These are phyloP conservation scores for Helicostylum pulchrum DNA, from an alignment of 192 early-diverging fungal genomes.

Conservation along the genomic window DNA sequence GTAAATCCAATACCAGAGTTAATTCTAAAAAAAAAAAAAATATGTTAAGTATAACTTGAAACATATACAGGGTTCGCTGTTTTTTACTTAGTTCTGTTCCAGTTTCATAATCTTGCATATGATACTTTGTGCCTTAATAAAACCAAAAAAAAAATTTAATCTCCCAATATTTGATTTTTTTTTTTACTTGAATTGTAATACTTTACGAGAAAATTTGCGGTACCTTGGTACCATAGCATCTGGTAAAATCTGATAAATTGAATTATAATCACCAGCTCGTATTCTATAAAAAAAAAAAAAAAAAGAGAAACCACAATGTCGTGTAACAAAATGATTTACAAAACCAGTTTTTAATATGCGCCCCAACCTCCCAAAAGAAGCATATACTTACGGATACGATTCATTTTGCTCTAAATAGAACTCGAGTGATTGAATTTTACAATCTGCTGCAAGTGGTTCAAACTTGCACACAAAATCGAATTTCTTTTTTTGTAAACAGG, in stretches of 20 bases:
- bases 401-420: slow-evolving; percentile 9
- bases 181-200: too few species aligned
- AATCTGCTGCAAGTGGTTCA: not conserved
- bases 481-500: slow-evolving; percentile 2
- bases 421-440: not conserved
- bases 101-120: not conserved
- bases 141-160: not conserved
- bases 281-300: slow-evolving; percentile 6
- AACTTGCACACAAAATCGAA: slow-evolving; percentile 11
- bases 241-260: not conserved
- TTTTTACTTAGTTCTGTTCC: not conserved
- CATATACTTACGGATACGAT: slow-evolving; percentile 5
- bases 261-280: slow-evolving; percentile 3
- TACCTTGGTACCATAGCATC: slow-evolving; percentile 4
- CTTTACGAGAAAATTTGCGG: slow-evolving; percentile 11
- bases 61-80: too few species aligned
- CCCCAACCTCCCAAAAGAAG: not conserved
- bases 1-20: not conserved
- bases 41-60: too few species aligned
- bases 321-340: not conserved
- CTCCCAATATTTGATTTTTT: not conserved
- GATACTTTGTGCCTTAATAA: not conserved
- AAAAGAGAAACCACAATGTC: slow-evolving; percentile 1
- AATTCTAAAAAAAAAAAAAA: not conserved
- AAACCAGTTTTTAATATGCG: too few species aligned